Conservation (phyloP, 257 asterid species). For the Petrea volubilis region DNA sequence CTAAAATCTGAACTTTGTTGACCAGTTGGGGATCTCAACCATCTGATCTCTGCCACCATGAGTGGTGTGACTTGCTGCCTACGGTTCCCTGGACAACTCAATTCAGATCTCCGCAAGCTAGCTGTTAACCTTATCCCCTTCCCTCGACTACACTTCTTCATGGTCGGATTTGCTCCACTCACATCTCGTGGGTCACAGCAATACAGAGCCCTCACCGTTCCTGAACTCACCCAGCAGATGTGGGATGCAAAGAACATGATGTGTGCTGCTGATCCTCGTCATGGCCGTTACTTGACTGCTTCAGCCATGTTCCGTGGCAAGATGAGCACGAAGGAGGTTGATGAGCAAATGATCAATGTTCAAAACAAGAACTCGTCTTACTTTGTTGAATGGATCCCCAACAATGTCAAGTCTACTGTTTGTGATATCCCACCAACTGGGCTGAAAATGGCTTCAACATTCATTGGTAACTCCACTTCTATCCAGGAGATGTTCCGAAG, state of each 20-base stretch:
- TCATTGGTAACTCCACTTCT: constrained; percentile 68
- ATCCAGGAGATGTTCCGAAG: constrained; percentile 70
- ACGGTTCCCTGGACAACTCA: constrained; percentile 85
- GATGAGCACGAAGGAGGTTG: constrained; percentile 73
- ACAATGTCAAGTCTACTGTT: constrained; percentile 70
- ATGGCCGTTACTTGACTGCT: constrained; percentile 62
- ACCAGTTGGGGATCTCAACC: constrained; percentile 78
- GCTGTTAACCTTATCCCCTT: constrained; percentile 82
- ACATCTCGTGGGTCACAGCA: constrained; percentile 89
- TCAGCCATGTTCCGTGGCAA: constrained; percentile 71
- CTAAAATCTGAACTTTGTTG: neutral
- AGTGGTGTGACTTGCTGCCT: constrained; percentile 88
- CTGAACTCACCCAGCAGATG: constrained; percentile 82
- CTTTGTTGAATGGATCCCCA: constrained; percentile 73
- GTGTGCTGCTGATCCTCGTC: constrained; percentile 82
- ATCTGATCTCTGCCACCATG: constrained; percentile 80
- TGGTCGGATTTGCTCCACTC: constrained; percentile 88
- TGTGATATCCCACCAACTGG: constrained; percentile 76
- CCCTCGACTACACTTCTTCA: constrained; percentile 78
- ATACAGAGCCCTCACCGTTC: constrained; percentile 76
- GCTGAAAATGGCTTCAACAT: constrained; percentile 67
- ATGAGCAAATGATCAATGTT: constrained; percentile 68
- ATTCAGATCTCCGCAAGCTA: constrained; percentile 77
- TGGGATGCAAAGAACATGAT: constrained; percentile 87
- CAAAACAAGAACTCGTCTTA: constrained; percentile 70